A percentile compares a stretch with the other conserved stretches of the same genome.
These are phyloP conservation scores for Pichia sporocuriosa DNA, from an alignment of 805 yeast genomes.

Conservation along the genomic window DNA sequence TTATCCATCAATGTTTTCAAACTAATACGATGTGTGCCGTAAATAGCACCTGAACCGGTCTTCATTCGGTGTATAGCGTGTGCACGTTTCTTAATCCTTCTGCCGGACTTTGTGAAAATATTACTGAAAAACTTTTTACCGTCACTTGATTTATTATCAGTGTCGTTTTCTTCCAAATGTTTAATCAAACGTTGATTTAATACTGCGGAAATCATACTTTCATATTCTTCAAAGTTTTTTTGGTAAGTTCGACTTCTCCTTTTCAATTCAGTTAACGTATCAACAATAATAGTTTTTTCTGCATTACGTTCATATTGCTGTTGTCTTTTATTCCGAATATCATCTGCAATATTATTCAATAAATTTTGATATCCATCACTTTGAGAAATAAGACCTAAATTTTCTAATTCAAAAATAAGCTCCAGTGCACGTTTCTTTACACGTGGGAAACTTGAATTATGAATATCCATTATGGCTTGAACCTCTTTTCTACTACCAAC, in stretches of 20 bases:
- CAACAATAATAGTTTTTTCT: constrained; percentile 36
- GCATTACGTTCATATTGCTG: constrained; percentile 37
- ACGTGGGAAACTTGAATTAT: constrained; percentile 51
- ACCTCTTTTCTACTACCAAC: background rate
- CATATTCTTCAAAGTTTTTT: constrained; percentile 40
- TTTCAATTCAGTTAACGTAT: constrained; percentile 37
- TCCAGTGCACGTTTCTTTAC: constrained; percentile 73
- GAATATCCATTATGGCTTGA: constrained; percentile 19
- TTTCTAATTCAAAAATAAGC: constrained; percentile 68
- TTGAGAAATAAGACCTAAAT: constrained; percentile 56
- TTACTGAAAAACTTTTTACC: constrained; percentile 37
- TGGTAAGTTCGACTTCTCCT: constrained; percentile 40
- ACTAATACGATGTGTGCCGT: background rate
- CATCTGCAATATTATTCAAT: constrained; percentile 76
- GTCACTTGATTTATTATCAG: constrained; percentile 32
- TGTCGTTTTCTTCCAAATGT: constrained; percentile 19
- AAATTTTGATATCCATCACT: constrained; percentile 69
- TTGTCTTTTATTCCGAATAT: constrained; percentile 47
- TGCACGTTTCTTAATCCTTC: constrained; percentile 3
- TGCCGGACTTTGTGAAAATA: constrained; percentile 33
- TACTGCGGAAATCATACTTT: constrained; percentile 14
- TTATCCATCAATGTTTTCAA: constrained; percentile 8
- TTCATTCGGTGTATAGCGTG: background rate
- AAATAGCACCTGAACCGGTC: background rate
- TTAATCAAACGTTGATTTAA: constrained; percentile 1